Base-by-base conservation (phyloP, 192 early-diverging fungal species). In the Linnemannia elongata region DNA sequence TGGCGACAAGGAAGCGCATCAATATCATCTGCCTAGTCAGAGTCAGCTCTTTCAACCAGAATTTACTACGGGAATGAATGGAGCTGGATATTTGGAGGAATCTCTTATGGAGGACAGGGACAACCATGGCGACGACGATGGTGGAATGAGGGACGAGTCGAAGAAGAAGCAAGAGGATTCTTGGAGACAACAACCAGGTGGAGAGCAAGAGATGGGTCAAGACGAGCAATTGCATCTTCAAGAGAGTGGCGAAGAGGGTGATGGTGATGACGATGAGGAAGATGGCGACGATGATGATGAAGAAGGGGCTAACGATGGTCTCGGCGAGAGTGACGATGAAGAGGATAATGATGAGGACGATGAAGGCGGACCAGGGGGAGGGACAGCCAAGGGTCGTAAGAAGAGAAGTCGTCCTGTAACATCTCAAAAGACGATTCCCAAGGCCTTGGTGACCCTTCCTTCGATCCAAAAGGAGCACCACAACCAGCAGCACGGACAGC, bases 241-340 rank as follows among this genome's bases (percentile, higher is more conserved):
- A 66, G 27, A 15, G 9, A 66, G 60, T 66, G 27, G 27, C 35
- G 72, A 73, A 39, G 80, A 76, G n/a, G 80, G 71, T 12, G 74
- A 57, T 7, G 60, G 75, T 8, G 80, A 82, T 1, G 80, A 80
- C 10, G 30, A 81, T 7, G 39, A 80, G 35, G 72, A 45, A 47
- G 49, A 73, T 17, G 54, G 72, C 0, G n/a, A 41, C 2, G 36
- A 54, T 1, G n/a, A 73, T 10, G 60, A 69, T n/a, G 42, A 36
- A 1, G 78, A 82, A 55, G 49, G 17, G 6, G 47, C 42, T 9
- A 52, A 82, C 4, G 69, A 72, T 36, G 66, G 71, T 38, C 24
- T 47, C 0, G 74, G 33, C 18, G 38, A 10, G n/a, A 57, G 44
- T 27, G 76, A 83, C 8, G 38, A 41, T 10, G 70, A 73, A n/a